A percentile compares a stretch with the other conserved stretches of the same genome.
These are phyloP conservation scores for Parachaetomium inaequale DNA, from an alignment of 495 filamentous ascomycete species.

Conservation along the genomic window DNA sequence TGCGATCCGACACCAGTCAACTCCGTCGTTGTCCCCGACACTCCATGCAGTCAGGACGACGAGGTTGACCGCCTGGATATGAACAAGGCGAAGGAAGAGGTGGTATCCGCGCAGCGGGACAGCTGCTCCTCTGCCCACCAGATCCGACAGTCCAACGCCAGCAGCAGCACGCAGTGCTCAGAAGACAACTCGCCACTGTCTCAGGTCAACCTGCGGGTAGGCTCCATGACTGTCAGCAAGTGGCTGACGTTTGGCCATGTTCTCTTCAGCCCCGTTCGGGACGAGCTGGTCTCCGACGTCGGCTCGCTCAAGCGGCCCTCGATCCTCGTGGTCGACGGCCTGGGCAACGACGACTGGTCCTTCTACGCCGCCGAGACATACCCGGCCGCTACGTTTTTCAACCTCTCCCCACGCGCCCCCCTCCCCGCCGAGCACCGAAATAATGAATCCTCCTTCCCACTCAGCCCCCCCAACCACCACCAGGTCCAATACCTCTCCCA, in stretches of 20 bases:
- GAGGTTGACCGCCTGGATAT: slow-evolving; percentile 33
- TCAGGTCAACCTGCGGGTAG: slow-evolving; percentile 78
- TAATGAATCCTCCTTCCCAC: slow-evolving; percentile 41
- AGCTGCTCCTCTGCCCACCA: slow-evolving; percentile 39
- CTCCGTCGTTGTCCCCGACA: slow-evolving; percentile 53
- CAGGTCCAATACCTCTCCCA: slow-evolving; percentile 72
- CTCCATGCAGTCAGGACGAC: slow-evolving; percentile 44
- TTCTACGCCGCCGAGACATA: slow-evolving; percentile 96
- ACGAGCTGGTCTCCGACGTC: slow-evolving; percentile 56
- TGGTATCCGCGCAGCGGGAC: not conserved
- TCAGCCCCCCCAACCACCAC: slow-evolving; percentile 77
- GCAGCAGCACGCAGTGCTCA: slow-evolving; percentile 39
- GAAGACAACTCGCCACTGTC: slow-evolving; percentile 62
- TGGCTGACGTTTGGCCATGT: slow-evolving; percentile 96
- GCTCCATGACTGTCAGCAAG: slow-evolving; percentile 59
- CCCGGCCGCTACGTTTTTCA: slow-evolving; percentile 79
- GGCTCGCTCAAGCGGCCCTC: slow-evolving; percentile 52
- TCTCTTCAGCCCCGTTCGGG: slow-evolving; percentile 87
- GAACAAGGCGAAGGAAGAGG: slow-evolving; percentile 14
- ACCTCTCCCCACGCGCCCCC: slow-evolving; percentile 58
- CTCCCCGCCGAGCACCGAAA: slow-evolving; percentile 34
- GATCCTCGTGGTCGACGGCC: slow-evolving; percentile 87
- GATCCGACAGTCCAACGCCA: slow-evolving; percentile 44
- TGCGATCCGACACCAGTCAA: slow-evolving; percentile 37
- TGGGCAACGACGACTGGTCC: slow-evolving; percentile 87